Evolutionary conservation across 805 yeast species (phyloP).

Genomic region (Metschnikowia colocasiae): DNA sequence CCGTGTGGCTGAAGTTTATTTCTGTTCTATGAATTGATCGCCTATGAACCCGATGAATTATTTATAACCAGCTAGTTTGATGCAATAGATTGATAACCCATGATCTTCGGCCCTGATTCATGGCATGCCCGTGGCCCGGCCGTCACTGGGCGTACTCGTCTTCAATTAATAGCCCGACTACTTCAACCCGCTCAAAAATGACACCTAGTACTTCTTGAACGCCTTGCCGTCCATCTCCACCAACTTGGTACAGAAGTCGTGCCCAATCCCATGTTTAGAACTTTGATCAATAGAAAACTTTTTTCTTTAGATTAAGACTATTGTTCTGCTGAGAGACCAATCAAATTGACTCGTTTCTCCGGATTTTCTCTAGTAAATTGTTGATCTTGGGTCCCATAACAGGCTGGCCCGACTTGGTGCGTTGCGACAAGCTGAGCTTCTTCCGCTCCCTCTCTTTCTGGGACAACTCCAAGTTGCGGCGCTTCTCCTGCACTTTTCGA

Average conservation of each 20-base stretch:
- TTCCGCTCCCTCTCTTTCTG: conserved; percentile 40
- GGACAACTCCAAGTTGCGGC: conserved; percentile 31
- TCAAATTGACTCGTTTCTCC: conserved; percentile 33
- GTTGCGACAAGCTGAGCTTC: conserved; percentile 41
- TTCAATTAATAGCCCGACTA: too few relatives aligned
- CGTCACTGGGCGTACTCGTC: too few relatives aligned
- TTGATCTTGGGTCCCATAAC: conserved; percentile 85
- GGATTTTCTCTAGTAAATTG: conserved; percentile 72
- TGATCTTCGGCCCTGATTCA: too few relatives aligned
- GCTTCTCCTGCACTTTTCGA: conserved; percentile 36
- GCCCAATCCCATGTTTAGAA: conserved; percentile 54
- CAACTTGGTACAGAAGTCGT: conserved; percentile 60
- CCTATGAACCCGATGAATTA: neutral
- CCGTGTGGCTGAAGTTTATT: neutral
- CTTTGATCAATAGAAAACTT: too few relatives aligned
- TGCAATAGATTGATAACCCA: too few relatives aligned
- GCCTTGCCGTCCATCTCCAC: conserved; percentile 54
- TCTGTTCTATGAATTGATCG: neutral
- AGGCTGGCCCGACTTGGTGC: conserved; percentile 81
- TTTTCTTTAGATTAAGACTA: too few relatives aligned
- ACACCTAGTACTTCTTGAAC: conserved; percentile 67
- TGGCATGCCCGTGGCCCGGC: too few relatives aligned
- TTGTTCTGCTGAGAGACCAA: neutral
- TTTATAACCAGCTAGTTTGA: neutral
- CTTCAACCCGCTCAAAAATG: conserved; percentile 35